These are phyloP conservation scores for Metschnikowia noctiluminum DNA, from an alignment of 805 yeast genomes.

Conservation along the genomic window DNA sequence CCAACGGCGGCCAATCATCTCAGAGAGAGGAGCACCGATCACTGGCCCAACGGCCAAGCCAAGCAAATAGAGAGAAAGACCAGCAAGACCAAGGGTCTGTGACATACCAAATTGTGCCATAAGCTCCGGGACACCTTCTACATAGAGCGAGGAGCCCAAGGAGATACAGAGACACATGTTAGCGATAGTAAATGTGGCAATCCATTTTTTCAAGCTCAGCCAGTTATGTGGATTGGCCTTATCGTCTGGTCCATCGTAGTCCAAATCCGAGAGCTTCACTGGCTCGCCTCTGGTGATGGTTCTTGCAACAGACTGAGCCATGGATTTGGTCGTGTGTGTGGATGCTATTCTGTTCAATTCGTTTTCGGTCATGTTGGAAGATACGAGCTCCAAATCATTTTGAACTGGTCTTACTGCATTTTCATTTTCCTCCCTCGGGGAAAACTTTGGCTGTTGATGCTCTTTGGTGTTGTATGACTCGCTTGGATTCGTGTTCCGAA, in stretches of 20 bases:
- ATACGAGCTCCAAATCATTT: neutral
- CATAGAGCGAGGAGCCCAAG: conserved; percentile 71
- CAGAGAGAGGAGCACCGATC: conserved; percentile 57
- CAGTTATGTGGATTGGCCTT: conserved; percentile 66
- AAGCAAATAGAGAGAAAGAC: conserved; percentile 64
- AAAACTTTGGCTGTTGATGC: neutral
- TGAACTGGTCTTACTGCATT: conserved; percentile 1
- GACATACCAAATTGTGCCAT: conserved; percentile 47
- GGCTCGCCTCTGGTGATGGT: conserved; percentile 11
- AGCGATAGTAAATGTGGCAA: conserved; percentile 53
- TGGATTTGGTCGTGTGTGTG: conserved; percentile 8
- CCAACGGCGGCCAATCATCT: conserved; percentile 18
- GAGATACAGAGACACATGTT: conserved; percentile 68
- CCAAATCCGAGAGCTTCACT: conserved; percentile 21
- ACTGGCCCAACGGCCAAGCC: conserved; percentile 75
- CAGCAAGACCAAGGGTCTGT: conserved; percentile 60
- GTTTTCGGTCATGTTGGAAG: conserved; percentile 6
- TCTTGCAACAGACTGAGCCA: conserved; percentile 3
- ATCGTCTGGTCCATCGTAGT: conserved; percentile 64
- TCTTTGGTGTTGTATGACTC: neutral
- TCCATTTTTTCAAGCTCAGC: conserved; percentile 64
- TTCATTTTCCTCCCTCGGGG: neutral
- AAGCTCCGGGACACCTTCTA: conserved; percentile 60
- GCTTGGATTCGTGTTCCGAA: conserved; percentile 1
- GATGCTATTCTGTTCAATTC: conserved; percentile 12